A percentile compares a stretch with the other conserved stretches of the same genome.
phyloP scores from a whole-genome alignment of 148 eudicot genomes.

The Pouteria glomerata region DNA sequence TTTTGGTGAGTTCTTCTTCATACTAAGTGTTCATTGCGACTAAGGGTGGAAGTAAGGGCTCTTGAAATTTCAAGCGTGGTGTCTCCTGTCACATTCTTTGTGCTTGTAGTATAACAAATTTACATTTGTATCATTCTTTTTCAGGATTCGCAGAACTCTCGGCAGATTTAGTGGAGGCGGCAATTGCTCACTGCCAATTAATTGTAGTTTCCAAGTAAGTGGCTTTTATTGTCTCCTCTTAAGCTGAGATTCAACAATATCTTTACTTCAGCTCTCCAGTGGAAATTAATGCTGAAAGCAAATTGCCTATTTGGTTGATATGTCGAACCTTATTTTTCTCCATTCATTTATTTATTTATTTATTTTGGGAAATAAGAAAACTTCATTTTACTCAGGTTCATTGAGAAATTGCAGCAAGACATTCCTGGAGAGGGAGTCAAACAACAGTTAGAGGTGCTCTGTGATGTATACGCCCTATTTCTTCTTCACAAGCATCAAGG shows the following conservation, averaged over 20 bases:
- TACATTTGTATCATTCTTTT: neutral
- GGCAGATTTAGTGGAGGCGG: conserved; percentile 73
- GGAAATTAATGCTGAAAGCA: neutral
- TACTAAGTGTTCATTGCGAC: no score
- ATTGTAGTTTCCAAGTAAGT: conserved; percentile 90
- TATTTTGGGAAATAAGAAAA: neutral
- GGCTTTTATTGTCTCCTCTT: neutral
- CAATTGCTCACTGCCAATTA: conserved; percentile 87
- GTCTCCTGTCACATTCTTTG: neutral
- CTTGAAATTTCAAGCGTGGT: neutral
- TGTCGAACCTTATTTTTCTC: no score
- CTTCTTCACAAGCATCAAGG: conserved; percentile 83
- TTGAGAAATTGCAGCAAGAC: conserved; percentile 58
- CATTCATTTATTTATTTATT: no score
- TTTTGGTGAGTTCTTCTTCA: no score
- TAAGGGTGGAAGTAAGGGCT: no score
- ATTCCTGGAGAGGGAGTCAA: conserved; percentile 87
- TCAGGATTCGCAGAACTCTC: conserved; percentile 86
- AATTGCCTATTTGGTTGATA: neutral
- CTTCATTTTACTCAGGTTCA: conserved; percentile 41
- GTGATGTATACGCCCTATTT: conserved; percentile 69
- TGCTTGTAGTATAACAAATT: no score
- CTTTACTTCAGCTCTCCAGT: neutral
- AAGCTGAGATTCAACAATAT: neutral
- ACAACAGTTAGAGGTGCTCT: conserved; percentile 68